Conservation (phyloP, 2,329 filamentous ascomycete genomes). For the Pseudogymnoascus sp. region DNA sequence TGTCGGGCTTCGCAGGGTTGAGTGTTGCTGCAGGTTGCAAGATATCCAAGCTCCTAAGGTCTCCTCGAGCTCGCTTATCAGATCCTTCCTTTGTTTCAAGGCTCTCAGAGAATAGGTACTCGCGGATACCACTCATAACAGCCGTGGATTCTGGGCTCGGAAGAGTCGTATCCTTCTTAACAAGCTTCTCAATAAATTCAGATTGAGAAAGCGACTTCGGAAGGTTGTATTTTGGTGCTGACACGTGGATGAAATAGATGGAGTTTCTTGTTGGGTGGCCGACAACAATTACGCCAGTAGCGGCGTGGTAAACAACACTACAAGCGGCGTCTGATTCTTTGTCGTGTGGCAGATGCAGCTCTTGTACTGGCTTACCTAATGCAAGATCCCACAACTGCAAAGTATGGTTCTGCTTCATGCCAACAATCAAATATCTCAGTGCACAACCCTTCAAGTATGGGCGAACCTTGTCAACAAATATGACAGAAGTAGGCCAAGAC, state of each 20-base stretch:
- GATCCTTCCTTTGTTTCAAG: slow-evolving; percentile 8
- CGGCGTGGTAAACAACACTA: slow-evolving; percentile 88
- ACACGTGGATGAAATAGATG: slow-evolving; percentile 93
- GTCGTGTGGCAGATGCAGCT: slow-evolving; percentile 91
- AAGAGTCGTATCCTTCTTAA: slow-evolving; percentile 61
- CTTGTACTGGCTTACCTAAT: slow-evolving; percentile 89
- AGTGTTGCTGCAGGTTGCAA: slow-evolving; percentile 61
- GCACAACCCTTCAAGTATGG: slow-evolving; percentile 87
- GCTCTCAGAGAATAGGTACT: slow-evolving; percentile 69
- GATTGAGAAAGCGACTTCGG: slow-evolving; percentile 74
- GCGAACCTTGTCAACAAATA: slow-evolving; percentile 92
- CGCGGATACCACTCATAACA: slow-evolving; percentile 92
- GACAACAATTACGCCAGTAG: slow-evolving; percentile 86
- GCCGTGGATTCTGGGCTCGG: slow-evolving; percentile 89
- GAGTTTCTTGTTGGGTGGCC: slow-evolving; percentile 96
- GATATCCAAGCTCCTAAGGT: slow-evolving; percentile 84
- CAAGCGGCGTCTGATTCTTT: slow-evolving; percentile 97
- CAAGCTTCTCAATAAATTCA: slow-evolving; percentile 73
- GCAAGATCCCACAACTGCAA: slow-evolving; percentile 97
- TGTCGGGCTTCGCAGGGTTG: slow-evolving; percentile 58
- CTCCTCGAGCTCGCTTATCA: slow-evolving; percentile 54
- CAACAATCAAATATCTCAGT: slow-evolving; percentile 89
- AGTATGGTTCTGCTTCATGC: slow-evolving; percentile 98
- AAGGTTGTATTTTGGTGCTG: slow-evolving; percentile 85
- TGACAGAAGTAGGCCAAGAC: slow-evolving; percentile 91